These are phyloP conservation scores for Suillus placidus DNA, from an alignment of 768 basidiomycete species.

Conservation along the genomic window DNA sequence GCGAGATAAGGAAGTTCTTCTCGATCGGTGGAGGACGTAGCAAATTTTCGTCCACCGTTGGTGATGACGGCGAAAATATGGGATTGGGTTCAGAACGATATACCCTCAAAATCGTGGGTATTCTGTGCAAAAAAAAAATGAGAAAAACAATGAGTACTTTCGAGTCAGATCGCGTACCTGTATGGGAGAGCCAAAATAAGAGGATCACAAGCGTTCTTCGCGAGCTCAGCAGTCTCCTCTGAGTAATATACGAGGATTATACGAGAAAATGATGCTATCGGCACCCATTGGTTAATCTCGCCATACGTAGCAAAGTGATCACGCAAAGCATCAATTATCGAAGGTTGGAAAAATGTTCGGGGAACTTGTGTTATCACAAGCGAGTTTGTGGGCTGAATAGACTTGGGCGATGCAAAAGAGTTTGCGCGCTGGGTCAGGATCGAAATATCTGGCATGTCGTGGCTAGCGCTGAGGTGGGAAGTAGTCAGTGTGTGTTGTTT, in stretches of 20 bases:
- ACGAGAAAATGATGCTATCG: slow-evolving; percentile 77
- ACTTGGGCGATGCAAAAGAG: background rate
- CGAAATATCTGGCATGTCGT: slow-evolving; percentile 29
- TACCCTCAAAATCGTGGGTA: slow-evolving; percentile 58
- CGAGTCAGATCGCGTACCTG: slow-evolving; percentile 44
- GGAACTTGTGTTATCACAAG: slow-evolving; percentile 82
- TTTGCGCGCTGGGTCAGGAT: slow-evolving; percentile 21
- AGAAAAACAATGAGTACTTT: background rate
- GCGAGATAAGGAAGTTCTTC: slow-evolving; percentile 97
- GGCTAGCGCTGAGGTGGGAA: background rate
- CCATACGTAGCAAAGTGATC: slow-evolving; percentile 80
- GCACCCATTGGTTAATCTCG: slow-evolving; percentile 87
- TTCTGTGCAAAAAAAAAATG: slow-evolving; percentile 37
- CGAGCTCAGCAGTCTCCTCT: slow-evolving; percentile 65
- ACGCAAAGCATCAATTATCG: slow-evolving; percentile 64
- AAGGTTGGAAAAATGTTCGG: slow-evolving; percentile 72
- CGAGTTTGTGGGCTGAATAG: slow-evolving; percentile 66
- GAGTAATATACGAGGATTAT: slow-evolving; percentile 78
- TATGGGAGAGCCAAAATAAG: slow-evolving; percentile 57
- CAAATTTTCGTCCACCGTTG: slow-evolving; percentile 28
- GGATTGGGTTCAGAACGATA: slow-evolving; percentile 77
- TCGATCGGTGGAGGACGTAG: slow-evolving; percentile 79
- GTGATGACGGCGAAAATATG: slow-evolving; percentile 43
- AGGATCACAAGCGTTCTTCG: slow-evolving; percentile 67
- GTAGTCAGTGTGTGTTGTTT: background rate